Evolutionary conservation across 192 early-diverging fungal genomes (phyloP).

Genomic region (Rhizoclosmatium sp.): DNA sequence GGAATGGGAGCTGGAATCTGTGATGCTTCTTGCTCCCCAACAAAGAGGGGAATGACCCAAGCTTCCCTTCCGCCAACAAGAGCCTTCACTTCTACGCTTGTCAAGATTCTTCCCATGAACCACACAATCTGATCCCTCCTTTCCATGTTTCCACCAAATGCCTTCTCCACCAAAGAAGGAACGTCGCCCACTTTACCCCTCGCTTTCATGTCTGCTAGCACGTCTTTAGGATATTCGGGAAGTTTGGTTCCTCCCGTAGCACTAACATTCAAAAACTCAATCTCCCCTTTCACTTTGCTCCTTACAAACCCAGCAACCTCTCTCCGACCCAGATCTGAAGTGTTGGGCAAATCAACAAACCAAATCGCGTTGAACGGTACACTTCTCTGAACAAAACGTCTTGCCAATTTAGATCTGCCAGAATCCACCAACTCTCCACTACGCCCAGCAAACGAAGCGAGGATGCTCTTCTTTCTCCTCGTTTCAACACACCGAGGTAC

Average conservation of each 20-base stretch:
- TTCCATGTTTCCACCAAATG: not conserved
- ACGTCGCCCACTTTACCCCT: not conserved
- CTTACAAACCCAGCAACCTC: not conserved
- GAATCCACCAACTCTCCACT: too few relatives aligned
- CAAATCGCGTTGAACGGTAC: not conserved
- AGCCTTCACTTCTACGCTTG: not conserved
- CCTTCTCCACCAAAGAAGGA: not conserved
- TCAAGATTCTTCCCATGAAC: not conserved
- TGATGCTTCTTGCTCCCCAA: not conserved
- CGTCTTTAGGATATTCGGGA: constrained; percentile 1
- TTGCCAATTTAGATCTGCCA: too few relatives aligned
- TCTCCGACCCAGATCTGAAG: not conserved
- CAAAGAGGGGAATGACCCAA: constrained; percentile 19
- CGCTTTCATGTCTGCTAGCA: not conserved
- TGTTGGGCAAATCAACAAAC: constrained; percentile 25
- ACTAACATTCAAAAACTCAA: not conserved
- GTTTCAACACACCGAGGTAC: not conserved
- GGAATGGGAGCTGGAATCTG: not conserved
- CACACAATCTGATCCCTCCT: constrained; percentile 17
- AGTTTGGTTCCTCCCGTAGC: not conserved
- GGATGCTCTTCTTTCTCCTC: not conserved
- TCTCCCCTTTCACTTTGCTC: not conserved
- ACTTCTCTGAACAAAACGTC: too few relatives aligned
- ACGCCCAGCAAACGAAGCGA: not conserved
- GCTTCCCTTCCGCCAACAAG: constrained; percentile 23